Base-by-base conservation (phyloP, 2,329 filamentous ascomycete species). In the Aureobasidium sp. region DNA sequence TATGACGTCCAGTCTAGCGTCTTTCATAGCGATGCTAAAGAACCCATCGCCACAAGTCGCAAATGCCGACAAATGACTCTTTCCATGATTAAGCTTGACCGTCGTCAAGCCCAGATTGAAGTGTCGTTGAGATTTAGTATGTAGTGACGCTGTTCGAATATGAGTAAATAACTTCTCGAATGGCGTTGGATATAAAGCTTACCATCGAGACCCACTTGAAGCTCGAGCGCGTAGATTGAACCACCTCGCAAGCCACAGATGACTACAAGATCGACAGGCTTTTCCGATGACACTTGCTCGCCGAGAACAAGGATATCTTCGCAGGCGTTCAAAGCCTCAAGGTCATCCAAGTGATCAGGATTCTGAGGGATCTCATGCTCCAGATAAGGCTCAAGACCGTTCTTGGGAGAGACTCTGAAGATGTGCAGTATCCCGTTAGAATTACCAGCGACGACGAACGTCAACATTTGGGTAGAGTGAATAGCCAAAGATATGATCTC, bases 1-100 rank as follows among this genome's bases (percentile, higher is more conserved):
- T 2, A 73, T 44, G 2, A 34, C 32, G 4, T 64, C 64, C 2
- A 55, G 24, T 0, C 59, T 56, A 4, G 44, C 63, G 24, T 26
- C 27, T 26, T 66, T 65, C 48, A 65, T 69, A 20, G 69, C 68
- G 15, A 77, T 61, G 27, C 69, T 70, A 63, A 72, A 75, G 12
- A 75, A 71, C 32, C 76, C 72, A 1, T 70, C 65, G 15, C 73
- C 75, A 62, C 75, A 77, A n/a, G 72, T 70, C 15, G 73, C 69
- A 60, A 77, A 75, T 1, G 72, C 73, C 8, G 48, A 56, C 57
- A 41, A 20, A 15, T 17, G 43, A 60, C 27, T 59, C 62, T 36
- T 32, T 29, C 62, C 20, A n/a, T 41, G 5, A 36, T 34, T 32
- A 9, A 65, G 66, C 59, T 56, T 60, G 39, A 59, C 63, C 17